Percentiles rank a stretch among this genome's conserved stretches.
Conservation (phyloP, 768 basidiomycete genomes). For the Goffeauzyma gilvescens region DNA sequence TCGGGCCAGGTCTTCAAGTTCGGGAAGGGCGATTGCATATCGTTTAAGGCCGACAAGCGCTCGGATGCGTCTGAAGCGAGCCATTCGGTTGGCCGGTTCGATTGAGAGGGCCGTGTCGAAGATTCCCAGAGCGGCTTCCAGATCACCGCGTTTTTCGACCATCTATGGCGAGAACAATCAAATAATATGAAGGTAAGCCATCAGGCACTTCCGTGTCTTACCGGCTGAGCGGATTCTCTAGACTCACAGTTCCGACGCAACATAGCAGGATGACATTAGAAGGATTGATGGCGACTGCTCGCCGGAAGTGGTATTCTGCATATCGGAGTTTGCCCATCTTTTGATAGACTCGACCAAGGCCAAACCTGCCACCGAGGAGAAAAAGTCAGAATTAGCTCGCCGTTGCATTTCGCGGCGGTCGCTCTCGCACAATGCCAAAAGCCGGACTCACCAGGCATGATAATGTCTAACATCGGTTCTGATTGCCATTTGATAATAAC, state of each 20-base stretch:
- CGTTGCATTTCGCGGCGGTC: not conserved
- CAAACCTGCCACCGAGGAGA: constrained; percentile 53
- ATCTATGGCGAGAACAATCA: constrained; percentile 41
- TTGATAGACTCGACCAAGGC: constrained; percentile 90
- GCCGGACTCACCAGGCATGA: constrained; percentile 71
- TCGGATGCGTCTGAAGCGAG: constrained; percentile 82
- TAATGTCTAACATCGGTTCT: constrained; percentile 83
- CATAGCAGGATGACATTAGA: constrained; percentile 87
- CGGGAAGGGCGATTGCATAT: constrained; percentile 65
- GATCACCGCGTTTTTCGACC: constrained; percentile 65
- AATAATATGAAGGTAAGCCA: constrained; percentile 13
- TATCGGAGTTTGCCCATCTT: constrained; percentile 79
- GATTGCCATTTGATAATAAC: constrained; percentile 78
- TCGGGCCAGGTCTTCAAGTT: constrained; percentile 60
- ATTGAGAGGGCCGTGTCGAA: constrained; percentile 64
- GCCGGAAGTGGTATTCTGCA: constrained; percentile 91
- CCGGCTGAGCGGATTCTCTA: not conserved
- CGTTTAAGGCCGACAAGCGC: constrained; percentile 67
- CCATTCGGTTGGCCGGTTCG: constrained; percentile 75
- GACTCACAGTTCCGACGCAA: constrained; percentile 84
- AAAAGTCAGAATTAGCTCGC: not conserved
- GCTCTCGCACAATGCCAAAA: not conserved
- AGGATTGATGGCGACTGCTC: constrained; percentile 78
- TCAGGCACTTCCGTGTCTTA: constrained; percentile 2
- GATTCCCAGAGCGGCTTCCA: constrained; percentile 51